Percentiles rank a stretch among this genome's conserved stretches.
These are phyloP conservation scores for Durio zibethinus DNA, from an alignment of 345 rosid genomes.

Conservation along the genomic window DNA sequence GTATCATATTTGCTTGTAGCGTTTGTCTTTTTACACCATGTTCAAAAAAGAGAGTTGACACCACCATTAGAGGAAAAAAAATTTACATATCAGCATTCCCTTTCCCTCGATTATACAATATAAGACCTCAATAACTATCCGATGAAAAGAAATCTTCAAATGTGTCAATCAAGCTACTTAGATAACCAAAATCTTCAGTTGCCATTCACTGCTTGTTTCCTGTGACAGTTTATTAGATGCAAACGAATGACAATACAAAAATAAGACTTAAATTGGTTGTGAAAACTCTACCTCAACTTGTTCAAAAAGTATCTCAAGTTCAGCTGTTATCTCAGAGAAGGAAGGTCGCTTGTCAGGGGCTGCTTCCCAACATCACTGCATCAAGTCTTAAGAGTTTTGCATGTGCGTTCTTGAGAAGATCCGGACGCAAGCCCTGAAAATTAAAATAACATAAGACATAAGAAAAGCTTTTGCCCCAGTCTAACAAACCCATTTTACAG, in stretches of 20 bases:
- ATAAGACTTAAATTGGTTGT: not conserved
- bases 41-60: not conserved
- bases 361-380: constrained; percentile 75
- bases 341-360: constrained; percentile 50
- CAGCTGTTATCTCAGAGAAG: constrained; percentile 46
- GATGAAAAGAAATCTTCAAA: constrained; percentile 15
- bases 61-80: not conserved
- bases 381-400: constrained; percentile 48
- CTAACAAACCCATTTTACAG: not conserved
- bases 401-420: constrained; percentile 47
- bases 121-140: constrained; percentile 19
- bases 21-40: not conserved
- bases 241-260: not conserved
- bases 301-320: constrained; percentile 48
- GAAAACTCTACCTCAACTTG: constrained; percentile 43
- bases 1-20: not conserved
- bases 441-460: not conserved
- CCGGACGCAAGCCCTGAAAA: constrained; percentile 65
- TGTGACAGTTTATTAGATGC: constrained; percentile 21
- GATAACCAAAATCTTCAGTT: constrained; percentile 20
- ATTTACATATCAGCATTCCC: not conserved
- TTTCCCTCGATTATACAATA: constrained; percentile 24
- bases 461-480: not conserved
- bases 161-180: constrained; percentile 6
- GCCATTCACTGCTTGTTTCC: constrained; percentile 39